Conservation (phyloP, 2,329 filamentous ascomycete genomes). For the Calonectria fujianensis region DNA sequence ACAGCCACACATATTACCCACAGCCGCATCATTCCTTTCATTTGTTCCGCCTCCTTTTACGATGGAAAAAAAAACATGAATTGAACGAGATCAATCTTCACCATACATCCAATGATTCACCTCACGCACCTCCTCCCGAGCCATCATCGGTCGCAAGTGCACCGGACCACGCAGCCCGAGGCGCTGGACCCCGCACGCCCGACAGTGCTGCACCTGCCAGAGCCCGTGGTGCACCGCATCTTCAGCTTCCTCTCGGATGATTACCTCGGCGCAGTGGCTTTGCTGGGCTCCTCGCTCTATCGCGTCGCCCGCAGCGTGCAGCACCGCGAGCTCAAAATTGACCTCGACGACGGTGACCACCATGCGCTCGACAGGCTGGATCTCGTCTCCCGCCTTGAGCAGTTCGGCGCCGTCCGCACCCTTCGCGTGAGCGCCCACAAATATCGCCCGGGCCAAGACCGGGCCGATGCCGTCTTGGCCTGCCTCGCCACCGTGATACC, state of each 20-base stretch:
- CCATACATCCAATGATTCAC: constrained; percentile 2
- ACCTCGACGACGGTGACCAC: constrained; percentile 26
- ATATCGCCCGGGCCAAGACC: not conserved
- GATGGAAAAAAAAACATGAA: not conserved
- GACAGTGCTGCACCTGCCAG: constrained; percentile 34
- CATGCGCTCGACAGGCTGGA: constrained; percentile 25
- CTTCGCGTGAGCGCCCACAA: constrained; percentile 24
- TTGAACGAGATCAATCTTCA: not conserved
- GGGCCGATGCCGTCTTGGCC: constrained; percentile 24
- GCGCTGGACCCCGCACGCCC: constrained; percentile 21
- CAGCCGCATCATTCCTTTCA: not conserved
- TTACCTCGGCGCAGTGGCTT: not conserved
- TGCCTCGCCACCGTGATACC: constrained; percentile 10
- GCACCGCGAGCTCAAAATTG: constrained; percentile 26
- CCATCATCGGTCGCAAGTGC: too few species aligned
- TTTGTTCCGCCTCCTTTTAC: not conserved
- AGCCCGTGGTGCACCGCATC: constrained; percentile 28
- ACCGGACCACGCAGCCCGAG: not conserved
- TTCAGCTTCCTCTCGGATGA: constrained; percentile 18
- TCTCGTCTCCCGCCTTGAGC: constrained; percentile 33
- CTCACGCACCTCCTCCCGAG: not conserved
- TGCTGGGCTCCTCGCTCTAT: constrained; percentile 22
- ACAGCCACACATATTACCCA: not conserved
- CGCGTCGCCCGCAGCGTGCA: constrained; percentile 33
- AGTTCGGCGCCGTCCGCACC: constrained; percentile 30